These are phyloP conservation scores for Entoloma clypeatum DNA, from an alignment of 1,284 basidiomycete species.

Conservation along the genomic window DNA sequence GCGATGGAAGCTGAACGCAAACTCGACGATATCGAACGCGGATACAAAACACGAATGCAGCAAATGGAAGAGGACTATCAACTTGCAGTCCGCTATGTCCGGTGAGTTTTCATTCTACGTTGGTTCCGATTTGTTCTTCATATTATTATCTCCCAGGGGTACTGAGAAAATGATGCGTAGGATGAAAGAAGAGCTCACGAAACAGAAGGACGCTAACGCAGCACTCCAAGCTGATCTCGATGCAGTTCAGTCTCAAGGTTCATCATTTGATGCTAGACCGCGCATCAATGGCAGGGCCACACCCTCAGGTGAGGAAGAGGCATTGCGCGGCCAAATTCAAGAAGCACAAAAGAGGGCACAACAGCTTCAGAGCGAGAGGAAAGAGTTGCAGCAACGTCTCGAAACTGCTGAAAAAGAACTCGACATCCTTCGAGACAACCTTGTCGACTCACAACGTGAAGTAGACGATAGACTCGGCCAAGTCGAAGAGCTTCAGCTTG, in stretches of 20 bases:
- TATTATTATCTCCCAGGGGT: constrained; percentile 53
- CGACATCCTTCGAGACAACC: constrained; percentile 66
- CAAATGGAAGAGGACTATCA: constrained; percentile 96
- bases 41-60: constrained; percentile 70
- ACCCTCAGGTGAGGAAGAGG: constrained; percentile 72
- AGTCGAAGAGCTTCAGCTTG: constrained; percentile 75
- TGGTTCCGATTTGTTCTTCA: constrained; percentile 21
- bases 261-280: constrained; percentile 53
- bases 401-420: constrained; percentile 74
- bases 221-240: constrained; percentile 82
- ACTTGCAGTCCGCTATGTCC: constrained; percentile 86
- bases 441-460: constrained; percentile 69
- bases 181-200: constrained; percentile 92
- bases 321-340: constrained; percentile 61
- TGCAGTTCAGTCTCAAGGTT: constrained; percentile 51
- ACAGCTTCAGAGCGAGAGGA: constrained; percentile 66
- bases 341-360: constrained; percentile 73
- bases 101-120: constrained; percentile 51
- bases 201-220: constrained; percentile 80
- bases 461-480: constrained; percentile 73
- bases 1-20: constrained; percentile 67
- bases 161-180: constrained; percentile 99
- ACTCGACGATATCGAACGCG: constrained; percentile 75
- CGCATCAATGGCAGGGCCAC: constrained; percentile 79
- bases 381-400: constrained; percentile 73